These are phyloP conservation scores for Fulvia fulva DNA, from an alignment of 2,329 filamentous ascomycete species.

Conservation along the genomic window DNA sequence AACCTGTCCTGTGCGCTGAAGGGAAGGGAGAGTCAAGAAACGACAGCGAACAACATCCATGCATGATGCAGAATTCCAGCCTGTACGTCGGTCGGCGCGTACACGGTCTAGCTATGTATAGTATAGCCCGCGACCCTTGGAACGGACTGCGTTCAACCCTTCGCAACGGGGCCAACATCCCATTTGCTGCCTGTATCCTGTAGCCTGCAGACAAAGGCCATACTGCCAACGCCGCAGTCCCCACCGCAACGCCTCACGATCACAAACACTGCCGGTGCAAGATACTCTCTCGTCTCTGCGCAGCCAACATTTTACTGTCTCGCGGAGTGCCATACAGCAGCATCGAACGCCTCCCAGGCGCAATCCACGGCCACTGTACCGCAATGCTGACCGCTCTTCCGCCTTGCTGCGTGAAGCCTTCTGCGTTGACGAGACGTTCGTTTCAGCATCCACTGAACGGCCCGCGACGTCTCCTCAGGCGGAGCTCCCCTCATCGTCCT, in stretches of 20 bases:
- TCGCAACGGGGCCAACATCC: neutral
- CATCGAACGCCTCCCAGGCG: neutral
- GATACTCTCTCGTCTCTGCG: neutral
- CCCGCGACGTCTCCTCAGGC: conserved; percentile 4
- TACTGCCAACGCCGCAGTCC: neutral
- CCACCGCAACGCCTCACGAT: neutral
- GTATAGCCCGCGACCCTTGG: neutral
- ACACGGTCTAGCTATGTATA: neutral
- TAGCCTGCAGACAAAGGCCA: neutral
- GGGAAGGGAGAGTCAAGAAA: neutral
- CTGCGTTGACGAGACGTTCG: conserved; percentile 3
- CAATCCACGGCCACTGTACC: neutral
- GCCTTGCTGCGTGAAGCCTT: conserved; percentile 4
- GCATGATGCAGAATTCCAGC: neutral
- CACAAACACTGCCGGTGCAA: neutral
- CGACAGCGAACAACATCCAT: neutral
- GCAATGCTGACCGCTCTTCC: conserved; percentile 12
- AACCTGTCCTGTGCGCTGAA: neutral
- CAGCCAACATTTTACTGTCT: no score
- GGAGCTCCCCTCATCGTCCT: neutral
- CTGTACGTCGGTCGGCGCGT: neutral
- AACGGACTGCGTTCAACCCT: neutral
- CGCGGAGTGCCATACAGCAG: neutral
- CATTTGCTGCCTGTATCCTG: neutral
- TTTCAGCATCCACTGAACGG: conserved; percentile 17